Evolutionary conservation across 306 rosid species (phyloP), one percentile per base, ranked within the genome.

Genomic region (Pachyrhizus erosus): DNA sequence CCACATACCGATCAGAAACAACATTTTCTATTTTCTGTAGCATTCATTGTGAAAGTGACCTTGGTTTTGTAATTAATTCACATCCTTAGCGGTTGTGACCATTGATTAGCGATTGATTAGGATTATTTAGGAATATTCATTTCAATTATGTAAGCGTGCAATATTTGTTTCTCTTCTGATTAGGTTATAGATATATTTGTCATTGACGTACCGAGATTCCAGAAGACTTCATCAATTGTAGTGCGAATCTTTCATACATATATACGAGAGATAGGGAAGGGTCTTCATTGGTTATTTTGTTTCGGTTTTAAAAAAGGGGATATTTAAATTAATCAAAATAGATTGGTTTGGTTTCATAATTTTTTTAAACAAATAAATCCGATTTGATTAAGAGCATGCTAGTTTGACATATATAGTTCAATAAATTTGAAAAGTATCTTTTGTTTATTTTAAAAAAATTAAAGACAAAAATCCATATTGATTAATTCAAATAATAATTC

Each of bases 41-140:
- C 18, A 70, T 76, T 80, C 18, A 49, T 76, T 29, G 23, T 76
- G 84, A 86, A 74, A 78, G 72, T 27, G 89, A 82, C 70, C n/a
- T 55, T 4, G 42, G 2, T n/a, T 55, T 21, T 64, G 34, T 49
- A 6, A 27, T 64, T 51, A 31, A 13, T 27, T 18, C 17, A 10
- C 6, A 11, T 34, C 13, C 24, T 0, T 46, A 57, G 39, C 49
- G 48, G 62, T n/a, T 55, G 57, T 57, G 49, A 45, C 68, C 31
- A 39, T 73, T 64, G 13, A 70, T 77, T 24, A n/a, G n/a, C n/a
- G n/a, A n/a, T n/a, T 37, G 18, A 64, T 17, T 31, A 37, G 9
- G 4, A 67, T 9, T 9, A 37, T 49, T 43, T 13, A 61, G 60
- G 78, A 55, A 37, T 70, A 10, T 49, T 72, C 40, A n/a, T 31